These are phyloP conservation scores for Scedosporium aurantiacum DNA, from an alignment of 2,329 filamentous ascomycete species.

Conservation along the genomic window DNA sequence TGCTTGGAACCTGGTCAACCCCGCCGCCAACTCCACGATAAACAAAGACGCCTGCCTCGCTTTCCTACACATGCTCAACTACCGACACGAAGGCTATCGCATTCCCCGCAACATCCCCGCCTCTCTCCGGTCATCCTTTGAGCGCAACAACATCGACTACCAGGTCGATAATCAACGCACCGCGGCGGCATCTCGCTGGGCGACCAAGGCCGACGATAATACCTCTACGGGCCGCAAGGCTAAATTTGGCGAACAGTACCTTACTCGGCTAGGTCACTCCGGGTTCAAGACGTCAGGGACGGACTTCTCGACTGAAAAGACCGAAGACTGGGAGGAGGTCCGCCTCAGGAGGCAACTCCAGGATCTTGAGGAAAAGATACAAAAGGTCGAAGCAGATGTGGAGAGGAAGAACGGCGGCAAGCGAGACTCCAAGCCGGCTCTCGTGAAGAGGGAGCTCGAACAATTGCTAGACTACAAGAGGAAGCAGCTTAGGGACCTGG, in stretches of 20 bases:
- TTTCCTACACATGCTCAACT: conserved; percentile 93
- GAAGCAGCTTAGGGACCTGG: conserved; percentile 62
- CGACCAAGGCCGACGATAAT: conserved; percentile 63
- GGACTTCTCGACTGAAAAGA: conserved; percentile 76
- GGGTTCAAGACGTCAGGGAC: conserved; percentile 76
- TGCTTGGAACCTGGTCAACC: conserved; percentile 96
- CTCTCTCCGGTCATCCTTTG: conserved; percentile 81
- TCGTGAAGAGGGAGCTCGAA: conserved; percentile 90
- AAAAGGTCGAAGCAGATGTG: conserved; percentile 65
- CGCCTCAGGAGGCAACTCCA: conserved; percentile 83
- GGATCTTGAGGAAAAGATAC: conserved; percentile 81
- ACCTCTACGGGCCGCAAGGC: conserved; percentile 83
- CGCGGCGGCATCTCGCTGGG: conserved; percentile 63
- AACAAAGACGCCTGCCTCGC: conserved; percentile 91
- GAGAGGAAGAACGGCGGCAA: conserved; percentile 51
- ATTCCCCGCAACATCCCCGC: conserved; percentile 87
- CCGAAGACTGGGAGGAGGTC: conserved; percentile 97
- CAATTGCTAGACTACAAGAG: conserved; percentile 93
- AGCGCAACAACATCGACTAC: conserved; percentile 95
- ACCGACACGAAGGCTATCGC: conserved; percentile 87
- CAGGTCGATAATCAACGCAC: conserved; percentile 67
- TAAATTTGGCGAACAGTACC: conserved; percentile 95
- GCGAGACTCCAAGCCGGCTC: conserved; percentile 70
- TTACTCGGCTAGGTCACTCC: conserved; percentile 77
- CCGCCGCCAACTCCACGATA: conserved; percentile 68